Evolutionary conservation across 148 eudicot genomes (phyloP).

Genomic region (Persicaria maculosa): DNA sequence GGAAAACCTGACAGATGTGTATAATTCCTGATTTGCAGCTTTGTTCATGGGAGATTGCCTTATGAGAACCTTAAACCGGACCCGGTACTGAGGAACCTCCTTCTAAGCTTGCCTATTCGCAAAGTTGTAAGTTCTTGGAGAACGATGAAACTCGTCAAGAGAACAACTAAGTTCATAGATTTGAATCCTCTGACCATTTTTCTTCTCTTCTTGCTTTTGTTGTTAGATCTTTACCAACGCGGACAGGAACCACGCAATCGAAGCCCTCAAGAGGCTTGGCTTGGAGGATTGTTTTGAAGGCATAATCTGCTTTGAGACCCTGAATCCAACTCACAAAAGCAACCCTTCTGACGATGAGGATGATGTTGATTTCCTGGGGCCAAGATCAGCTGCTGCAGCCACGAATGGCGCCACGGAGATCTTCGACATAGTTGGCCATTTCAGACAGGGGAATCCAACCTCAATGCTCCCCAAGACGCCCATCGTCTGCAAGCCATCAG

Average conservation of each 20-base stretch:
- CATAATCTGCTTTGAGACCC: slow-evolving; percentile 81
- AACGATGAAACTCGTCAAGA: not conserved
- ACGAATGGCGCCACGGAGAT: slow-evolving; percentile 21
- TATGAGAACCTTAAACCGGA: slow-evolving; percentile 89
- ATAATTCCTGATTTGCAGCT: slow-evolving; percentile 32
- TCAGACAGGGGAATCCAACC: slow-evolving; percentile 33
- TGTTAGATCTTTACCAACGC: slow-evolving; percentile 83
- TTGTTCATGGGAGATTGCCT: slow-evolving; percentile 91
- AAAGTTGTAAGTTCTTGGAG: slow-evolving; percentile 61
- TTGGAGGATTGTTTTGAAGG: slow-evolving; percentile 91
- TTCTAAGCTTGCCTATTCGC: slow-evolving; percentile 78
- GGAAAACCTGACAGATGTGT: not conserved
- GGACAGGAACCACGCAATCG: slow-evolving; percentile 56
- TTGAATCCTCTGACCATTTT: not conserved
- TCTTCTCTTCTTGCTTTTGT: not conserved
- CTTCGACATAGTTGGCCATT: slow-evolving; percentile 72
- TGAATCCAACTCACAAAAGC: slow-evolving; percentile 63
- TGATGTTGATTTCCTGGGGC: slow-evolving; percentile 51
- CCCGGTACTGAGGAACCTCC: slow-evolving; percentile 62
- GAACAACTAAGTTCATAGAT: not conserved
- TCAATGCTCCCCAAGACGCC: slow-evolving; percentile 70
- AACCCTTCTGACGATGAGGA: slow-evolving; percentile 62
- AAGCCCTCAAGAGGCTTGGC: slow-evolving; percentile 57
- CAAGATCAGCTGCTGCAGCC: slow-evolving; percentile 9
- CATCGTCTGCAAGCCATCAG: slow-evolving; percentile 72